Evolutionary conservation across 805 yeast genomes (phyloP), one percentile per base, ranked within the genome.

Genomic region (Wickerhamiella allomyrinae): DNA sequence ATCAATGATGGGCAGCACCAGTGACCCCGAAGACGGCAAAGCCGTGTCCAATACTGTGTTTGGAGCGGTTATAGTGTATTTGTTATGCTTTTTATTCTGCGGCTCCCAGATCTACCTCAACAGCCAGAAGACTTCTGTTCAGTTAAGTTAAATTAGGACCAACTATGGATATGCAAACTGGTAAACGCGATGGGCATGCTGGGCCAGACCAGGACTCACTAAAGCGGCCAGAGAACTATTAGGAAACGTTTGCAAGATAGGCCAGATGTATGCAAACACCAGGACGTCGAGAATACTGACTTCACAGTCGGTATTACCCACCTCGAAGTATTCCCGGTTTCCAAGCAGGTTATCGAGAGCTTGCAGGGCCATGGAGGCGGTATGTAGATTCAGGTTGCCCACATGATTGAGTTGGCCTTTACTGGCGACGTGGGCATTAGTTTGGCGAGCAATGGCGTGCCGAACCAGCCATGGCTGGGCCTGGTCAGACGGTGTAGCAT

Each of bases 31-130:
- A 51, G 91, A 91, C 57, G 97, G 97, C 13, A 76, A 76, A 48
- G 94, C 91, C 23, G 97, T 89, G 31, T 95, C 97, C 22, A 74
- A 74, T 50, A 91, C 97, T 3, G 79, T 89, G 20, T 80, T 80
- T 63, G 79, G 86, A 40, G 95, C 97, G 20, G 95, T 87, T 7
- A 58, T 79, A 44, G 86, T 89, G 9, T 89, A 89, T 60, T 62
- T 76, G 43, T 70, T 67, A 24, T 85, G 86, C 70, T 80, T 91
- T 54, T 65, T 79, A 24, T 89, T 87, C 64, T 89, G 97, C 61
- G 97, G 96, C 3, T 76, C 76, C 51, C 97, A 89, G 62, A 74
- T 85, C 17, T 63, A 71, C 53, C 78, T 51, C 67, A 77, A 57
- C 56, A 73, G 68, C 51, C 77, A 77, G 58, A 78, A 78, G 55